Conservation (phyloP, 2,329 filamentous ascomycete genomes). For the Drechslerella dactyloides region DNA sequence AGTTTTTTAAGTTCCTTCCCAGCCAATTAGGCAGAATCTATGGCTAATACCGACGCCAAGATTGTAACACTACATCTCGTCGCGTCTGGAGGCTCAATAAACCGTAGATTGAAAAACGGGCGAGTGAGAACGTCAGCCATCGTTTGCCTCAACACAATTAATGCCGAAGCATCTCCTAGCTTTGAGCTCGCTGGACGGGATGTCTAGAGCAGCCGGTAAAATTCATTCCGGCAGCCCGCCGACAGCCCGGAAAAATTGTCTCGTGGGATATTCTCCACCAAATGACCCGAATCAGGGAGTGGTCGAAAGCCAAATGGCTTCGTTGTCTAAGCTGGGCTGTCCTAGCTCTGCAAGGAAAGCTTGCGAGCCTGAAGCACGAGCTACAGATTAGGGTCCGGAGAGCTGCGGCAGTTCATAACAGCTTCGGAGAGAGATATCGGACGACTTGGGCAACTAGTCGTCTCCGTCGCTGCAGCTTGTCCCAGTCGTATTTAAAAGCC, state of each 20-base stretch:
- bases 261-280: conserved; percentile 30
- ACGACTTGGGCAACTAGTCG: conserved; percentile 2
- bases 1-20: conserved; percentile 29
- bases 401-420: not conserved
- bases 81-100: not conserved
- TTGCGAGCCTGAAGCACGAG: not conserved
- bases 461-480: conserved; percentile 6
- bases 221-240: conserved; percentile 49
- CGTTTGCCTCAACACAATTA: conserved; percentile 2
- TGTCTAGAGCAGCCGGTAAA: conserved; percentile 46
- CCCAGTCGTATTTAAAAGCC: conserved; percentile 35
- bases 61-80: not conserved
- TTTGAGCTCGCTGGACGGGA: conserved; percentile 29
- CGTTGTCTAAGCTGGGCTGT: not conserved
- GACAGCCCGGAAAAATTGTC: conserved; percentile 48
- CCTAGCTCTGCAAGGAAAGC: not conserved
- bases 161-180: not conserved
- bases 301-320: not conserved
- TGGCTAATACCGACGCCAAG: conserved; percentile 8
- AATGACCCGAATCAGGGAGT: not conserved
- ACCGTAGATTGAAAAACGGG: not conserved
- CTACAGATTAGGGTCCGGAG: not conserved
- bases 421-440: conserved; percentile 5
- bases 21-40: conserved; percentile 49
- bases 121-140: not conserved